phyloP scores from a whole-genome alignment of 345 rosid genomes.

The Limnanthes douglasii region DNA sequence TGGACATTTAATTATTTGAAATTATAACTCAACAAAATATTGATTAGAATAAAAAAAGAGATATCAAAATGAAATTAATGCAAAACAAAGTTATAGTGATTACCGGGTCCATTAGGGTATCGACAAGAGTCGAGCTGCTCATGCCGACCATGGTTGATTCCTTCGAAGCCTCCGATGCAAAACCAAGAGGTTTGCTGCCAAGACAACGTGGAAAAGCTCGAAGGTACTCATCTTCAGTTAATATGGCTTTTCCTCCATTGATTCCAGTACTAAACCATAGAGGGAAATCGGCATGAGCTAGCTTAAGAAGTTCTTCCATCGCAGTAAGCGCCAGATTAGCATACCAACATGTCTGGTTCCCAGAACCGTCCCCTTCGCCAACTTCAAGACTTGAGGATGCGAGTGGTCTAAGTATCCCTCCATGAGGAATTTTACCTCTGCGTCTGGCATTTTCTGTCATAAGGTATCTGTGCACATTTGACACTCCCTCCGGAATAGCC shows the following conservation, averaged over 20 bases:
- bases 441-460: slow-evolving; percentile 48
- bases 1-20: too few relatives aligned
- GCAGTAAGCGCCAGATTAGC: slow-evolving; percentile 44
- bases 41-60: slow-evolving; percentile 1
- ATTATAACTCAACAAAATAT: slow-evolving; percentile 4
- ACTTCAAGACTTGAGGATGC: too few relatives aligned
- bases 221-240: slow-evolving; percentile 41
- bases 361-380: slow-evolving; percentile 17
- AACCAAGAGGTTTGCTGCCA: slow-evolving; percentile 19
- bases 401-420: slow-evolving; percentile 13
- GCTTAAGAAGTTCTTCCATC: slow-evolving; percentile 43
- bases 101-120: slow-evolving; percentile 66
- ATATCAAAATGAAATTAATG: too few relatives aligned
- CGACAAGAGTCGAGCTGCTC: slow-evolving; percentile 40
- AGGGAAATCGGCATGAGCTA: slow-evolving; percentile 28
- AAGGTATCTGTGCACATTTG: slow-evolving; percentile 38
- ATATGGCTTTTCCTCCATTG: slow-evolving; percentile 26
- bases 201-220: slow-evolving; percentile 24
- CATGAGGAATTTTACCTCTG: slow-evolving; percentile 45
- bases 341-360: slow-evolving; percentile 16
- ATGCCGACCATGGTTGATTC: slow-evolving; percentile 35
- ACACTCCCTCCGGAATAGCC: slow-evolving; percentile 19
- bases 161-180: slow-evolving; percentile 35
- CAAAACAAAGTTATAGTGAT: slow-evolving; percentile 5
- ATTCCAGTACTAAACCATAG: slow-evolving; percentile 35